A percentile compares a stretch with the other conserved stretches of the same genome.
Conservation (phyloP, 1,139 yeast species). For the Candida tropicalis region DNA sequence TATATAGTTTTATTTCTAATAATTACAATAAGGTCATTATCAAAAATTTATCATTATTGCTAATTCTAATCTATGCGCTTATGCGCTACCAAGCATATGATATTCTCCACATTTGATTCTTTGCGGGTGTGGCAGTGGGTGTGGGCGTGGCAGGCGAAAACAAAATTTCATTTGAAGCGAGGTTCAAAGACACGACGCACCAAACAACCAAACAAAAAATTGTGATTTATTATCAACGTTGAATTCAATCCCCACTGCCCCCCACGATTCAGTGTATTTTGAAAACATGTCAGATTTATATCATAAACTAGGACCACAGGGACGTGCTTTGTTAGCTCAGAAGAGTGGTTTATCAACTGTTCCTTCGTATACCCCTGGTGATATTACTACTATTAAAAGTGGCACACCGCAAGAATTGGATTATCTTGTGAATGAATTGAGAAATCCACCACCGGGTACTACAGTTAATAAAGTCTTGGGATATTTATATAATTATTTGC, state of each 20-base stretch:
- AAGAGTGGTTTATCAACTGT: constrained; percentile 2
- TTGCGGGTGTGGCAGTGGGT: too few species aligned
- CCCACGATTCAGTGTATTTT: background rate
- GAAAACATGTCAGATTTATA: constrained; percentile 22
- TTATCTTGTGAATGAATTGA: constrained; percentile 45
- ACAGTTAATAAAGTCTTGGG: constrained; percentile 47
- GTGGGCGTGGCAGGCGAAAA: too few species aligned
- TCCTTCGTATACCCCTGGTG: background rate
- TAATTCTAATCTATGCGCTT: too few species aligned
- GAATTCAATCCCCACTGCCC: too few species aligned
- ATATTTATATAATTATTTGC: constrained; percentile 60
- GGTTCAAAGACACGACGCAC: too few species aligned
- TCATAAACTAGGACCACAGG: constrained; percentile 27
- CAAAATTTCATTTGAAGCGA: too few species aligned
- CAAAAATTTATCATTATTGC: too few species aligned
- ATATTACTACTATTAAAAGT: constrained; percentile 1
- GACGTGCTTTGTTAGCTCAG: constrained; percentile 19
- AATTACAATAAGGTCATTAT: too few species aligned
- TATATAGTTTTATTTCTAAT: background rate
- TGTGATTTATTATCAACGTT: too few species aligned
- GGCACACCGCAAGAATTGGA: constrained; percentile 50
- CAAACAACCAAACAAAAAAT: too few species aligned
- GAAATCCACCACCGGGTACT: constrained; percentile 38
- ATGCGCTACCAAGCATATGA: too few species aligned
- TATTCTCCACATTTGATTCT: too few species aligned